These are phyloP conservation scores for Inga leiocalycina DNA, from an alignment of 306 rosid species.

Conservation along the genomic window DNA sequence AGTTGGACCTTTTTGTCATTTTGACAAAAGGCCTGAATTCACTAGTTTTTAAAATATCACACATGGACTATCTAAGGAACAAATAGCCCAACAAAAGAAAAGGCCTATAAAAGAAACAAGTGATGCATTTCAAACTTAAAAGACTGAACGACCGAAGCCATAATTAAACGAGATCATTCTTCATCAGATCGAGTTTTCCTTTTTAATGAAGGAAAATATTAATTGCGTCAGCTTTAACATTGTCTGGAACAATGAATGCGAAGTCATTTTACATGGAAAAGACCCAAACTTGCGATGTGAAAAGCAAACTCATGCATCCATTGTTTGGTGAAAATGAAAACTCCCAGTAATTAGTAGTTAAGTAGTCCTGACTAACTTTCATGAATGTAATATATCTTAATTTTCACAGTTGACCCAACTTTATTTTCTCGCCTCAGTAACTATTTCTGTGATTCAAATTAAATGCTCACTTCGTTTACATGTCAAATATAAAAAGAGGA, in stretches of 20 bases:
- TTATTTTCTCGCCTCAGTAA: background rate
- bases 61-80: background rate
- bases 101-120: background rate
- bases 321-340: background rate
- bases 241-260: background rate
- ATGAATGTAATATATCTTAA: background rate
- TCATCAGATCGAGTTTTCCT: background rate
- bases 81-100: background rate
- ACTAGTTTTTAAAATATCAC: background rate
- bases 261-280: background rate
- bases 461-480: background rate
- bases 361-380: too few relatives aligned
- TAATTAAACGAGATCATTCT: background rate
- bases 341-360: background rate
- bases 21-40: background rate
- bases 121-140: background rate
- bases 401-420: background rate
- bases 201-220: background rate
- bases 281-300: background rate
- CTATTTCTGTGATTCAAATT: background rate
- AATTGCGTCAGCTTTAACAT: background rate
- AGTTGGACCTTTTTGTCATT: background rate
- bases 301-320: background rate
- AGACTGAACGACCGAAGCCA: background rate
- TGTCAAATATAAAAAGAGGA: background rate